These are phyloP conservation scores for Coniochaeta prunicola DNA, from an alignment of 2,329 filamentous ascomycete species.

Conservation along the genomic window DNA sequence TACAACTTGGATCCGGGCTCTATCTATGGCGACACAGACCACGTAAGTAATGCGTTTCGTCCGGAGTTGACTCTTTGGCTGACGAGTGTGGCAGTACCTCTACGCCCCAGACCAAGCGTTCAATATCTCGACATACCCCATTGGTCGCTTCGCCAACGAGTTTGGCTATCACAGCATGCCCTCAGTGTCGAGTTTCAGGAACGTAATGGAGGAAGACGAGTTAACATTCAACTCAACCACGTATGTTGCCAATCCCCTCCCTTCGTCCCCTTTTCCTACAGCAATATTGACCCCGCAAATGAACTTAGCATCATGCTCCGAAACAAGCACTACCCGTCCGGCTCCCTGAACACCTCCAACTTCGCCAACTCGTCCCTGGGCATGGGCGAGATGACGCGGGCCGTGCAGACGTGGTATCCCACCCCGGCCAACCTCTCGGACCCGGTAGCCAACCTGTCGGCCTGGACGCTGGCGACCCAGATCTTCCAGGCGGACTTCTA, in stretches of 20 bases:
- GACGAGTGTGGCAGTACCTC: conserved; percentile 33
- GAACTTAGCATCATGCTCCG: conserved; percentile 45
- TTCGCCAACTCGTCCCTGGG: conserved; percentile 33
- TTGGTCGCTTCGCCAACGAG: conserved; percentile 55
- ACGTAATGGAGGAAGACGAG: conserved; percentile 24
- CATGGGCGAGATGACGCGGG: conserved; percentile 51
- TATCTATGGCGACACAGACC: conserved; percentile 54
- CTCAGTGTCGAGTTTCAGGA: conserved; percentile 48
- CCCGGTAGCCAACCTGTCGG: conserved; percentile 48
- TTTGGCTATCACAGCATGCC: conserved; percentile 60
- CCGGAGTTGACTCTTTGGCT: not conserved
- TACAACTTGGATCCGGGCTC: conserved; percentile 41
- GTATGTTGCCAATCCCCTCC: not conserved
- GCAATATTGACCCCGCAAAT: conserved; percentile 7
- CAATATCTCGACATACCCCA: conserved; percentile 45
- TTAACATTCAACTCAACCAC: not conserved
- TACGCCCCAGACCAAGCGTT: conserved; percentile 46
- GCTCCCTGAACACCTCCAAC: conserved; percentile 37
- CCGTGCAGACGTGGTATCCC: conserved; percentile 49
- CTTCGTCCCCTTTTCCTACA: conserved; percentile 47
- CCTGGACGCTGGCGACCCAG: conserved; percentile 56
- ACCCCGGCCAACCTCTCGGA: conserved; percentile 37
- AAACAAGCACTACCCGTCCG: conserved; percentile 52
- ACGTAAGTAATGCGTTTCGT: conserved; percentile 14
- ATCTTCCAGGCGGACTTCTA: conserved; percentile 60